Conservation (phyloP, 73 alveolate genomes). For the Diophrys sp. region DNA sequence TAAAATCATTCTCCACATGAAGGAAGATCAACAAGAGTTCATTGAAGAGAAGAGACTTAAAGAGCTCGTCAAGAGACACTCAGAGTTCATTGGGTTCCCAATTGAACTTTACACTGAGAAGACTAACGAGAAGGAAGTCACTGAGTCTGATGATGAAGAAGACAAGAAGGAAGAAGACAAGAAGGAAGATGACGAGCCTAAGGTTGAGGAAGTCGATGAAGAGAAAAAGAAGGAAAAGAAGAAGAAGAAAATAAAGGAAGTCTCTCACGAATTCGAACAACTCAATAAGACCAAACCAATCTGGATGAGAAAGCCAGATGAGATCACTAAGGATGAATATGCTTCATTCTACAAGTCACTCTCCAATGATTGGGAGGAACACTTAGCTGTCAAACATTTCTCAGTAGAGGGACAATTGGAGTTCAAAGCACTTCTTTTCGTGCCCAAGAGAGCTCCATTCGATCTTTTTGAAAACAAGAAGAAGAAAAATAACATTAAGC, state of each 20-base stretch:
- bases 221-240: slow-evolving; percentile 88
- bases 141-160: slow-evolving; percentile 93
- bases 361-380: slow-evolving; percentile 99
- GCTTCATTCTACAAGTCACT: slow-evolving; percentile 94
- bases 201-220: slow-evolving; percentile 65
- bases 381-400: slow-evolving; percentile 93
- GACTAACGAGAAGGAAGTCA: slow-evolving; percentile 92
- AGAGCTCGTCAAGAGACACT: slow-evolving; percentile 92
- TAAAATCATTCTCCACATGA: slow-evolving; percentile 83
- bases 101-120: slow-evolving; percentile 92
- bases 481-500: slow-evolving; percentile 90
- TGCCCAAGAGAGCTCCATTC: slow-evolving; percentile 98
- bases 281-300: slow-evolving; percentile 97
- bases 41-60: slow-evolving; percentile 93
- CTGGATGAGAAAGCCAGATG: slow-evolving; percentile 96
- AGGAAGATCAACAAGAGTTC: slow-evolving; percentile 95
- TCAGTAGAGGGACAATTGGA: slow-evolving; percentile 97
- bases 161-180: slow-evolving; percentile 80
- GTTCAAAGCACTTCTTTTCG: slow-evolving; percentile 94
- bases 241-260: slow-evolving; percentile 94
- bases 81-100: slow-evolving; percentile 96
- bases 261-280: slow-evolving; percentile 94
- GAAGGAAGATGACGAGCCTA: slow-evolving; percentile 55
- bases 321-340: slow-evolving; percentile 95
- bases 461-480: slow-evolving; percentile 96